phyloP scores from a whole-genome alignment of 805 yeast species.

The Kuraishia ogatae region DNA sequence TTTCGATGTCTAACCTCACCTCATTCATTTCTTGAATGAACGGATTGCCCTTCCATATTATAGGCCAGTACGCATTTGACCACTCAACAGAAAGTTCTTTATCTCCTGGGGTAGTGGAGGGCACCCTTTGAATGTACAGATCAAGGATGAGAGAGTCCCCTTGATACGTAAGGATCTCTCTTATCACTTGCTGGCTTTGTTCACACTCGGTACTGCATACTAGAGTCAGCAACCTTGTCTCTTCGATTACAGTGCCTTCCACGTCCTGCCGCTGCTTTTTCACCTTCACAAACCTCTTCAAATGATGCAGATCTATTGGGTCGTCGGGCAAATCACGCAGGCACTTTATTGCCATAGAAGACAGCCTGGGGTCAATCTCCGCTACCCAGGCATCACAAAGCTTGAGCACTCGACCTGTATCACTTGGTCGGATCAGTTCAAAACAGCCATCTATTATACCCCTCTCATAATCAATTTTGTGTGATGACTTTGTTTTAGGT shows the following conservation, averaged over 20 bases:
- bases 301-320: slow-evolving; percentile 24
- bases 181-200: background rate
- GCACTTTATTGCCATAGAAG: slow-evolving; percentile 17
- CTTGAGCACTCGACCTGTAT: slow-evolving; percentile 16
- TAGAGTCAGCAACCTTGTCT: background rate
- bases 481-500: background rate
- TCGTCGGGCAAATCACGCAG: slow-evolving; percentile 17
- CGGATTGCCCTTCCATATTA: slow-evolving; percentile 92
- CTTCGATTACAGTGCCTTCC: slow-evolving; percentile 3
- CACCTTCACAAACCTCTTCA: slow-evolving; percentile 47
- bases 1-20: slow-evolving; percentile 36
- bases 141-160: background rate
- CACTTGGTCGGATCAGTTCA: slow-evolving; percentile 28
- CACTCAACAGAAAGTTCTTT: slow-evolving; percentile 59
- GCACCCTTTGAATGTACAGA: slow-evolving; percentile 28
- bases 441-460: slow-evolving; percentile 29
- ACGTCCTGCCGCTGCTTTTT: slow-evolving; percentile 42
- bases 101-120: slow-evolving; percentile 57
- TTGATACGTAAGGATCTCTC: background rate
- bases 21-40: slow-evolving; percentile 59
- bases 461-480: slow-evolving; percentile 31
- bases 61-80: slow-evolving; percentile 74
- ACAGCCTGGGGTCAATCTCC: slow-evolving; percentile 25
- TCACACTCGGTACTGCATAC: slow-evolving; percentile 5
- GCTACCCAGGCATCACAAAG: slow-evolving; percentile 35